Conservation (phyloP, 2,329 filamentous ascomycete species). For the Calonectria hawksworthii region DNA sequence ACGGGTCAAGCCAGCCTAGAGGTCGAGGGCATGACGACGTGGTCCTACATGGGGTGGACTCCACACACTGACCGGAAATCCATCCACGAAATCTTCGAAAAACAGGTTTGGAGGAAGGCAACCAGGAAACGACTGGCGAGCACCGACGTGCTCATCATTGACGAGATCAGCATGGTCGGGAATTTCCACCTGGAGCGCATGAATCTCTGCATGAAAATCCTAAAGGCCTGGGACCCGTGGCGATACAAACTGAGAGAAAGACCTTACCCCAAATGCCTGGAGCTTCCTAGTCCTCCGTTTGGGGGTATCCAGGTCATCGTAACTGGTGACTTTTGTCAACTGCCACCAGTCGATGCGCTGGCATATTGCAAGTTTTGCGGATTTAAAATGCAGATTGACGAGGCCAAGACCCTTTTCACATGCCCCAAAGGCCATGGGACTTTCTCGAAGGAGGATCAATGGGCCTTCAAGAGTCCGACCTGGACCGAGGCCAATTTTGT, state of each 20-base stretch:
- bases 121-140: conserved; percentile 53
- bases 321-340: conserved; percentile 68
- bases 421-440: conserved; percentile 51
- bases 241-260: neutral
- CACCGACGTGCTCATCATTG: conserved; percentile 72
- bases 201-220: too few relatives aligned
- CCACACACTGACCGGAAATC: conserved; percentile 48
- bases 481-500: conserved; percentile 69
- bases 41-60: conserved; percentile 70
- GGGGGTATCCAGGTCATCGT: conserved; percentile 45
- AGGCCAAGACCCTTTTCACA: conserved; percentile 27
- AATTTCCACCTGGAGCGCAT: conserved; percentile 53
- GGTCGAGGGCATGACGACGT: conserved; percentile 69
- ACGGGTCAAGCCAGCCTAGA: conserved; percentile 72
- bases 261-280: neutral
- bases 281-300: conserved; percentile 32
- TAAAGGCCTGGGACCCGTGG: neutral
- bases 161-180: conserved; percentile 77
- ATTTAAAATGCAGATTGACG: neutral
- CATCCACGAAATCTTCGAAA: rapidly evolving
- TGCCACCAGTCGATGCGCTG: conserved; percentile 72
- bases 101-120: neutral
- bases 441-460: conserved; percentile 66
- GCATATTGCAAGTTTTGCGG: conserved; percentile 38
- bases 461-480: conserved; percentile 69